Base-by-base conservation (phyloP, 228 moss, liverwort and hornwort genomes). In the Sphagnum magellanicum region DNA sequence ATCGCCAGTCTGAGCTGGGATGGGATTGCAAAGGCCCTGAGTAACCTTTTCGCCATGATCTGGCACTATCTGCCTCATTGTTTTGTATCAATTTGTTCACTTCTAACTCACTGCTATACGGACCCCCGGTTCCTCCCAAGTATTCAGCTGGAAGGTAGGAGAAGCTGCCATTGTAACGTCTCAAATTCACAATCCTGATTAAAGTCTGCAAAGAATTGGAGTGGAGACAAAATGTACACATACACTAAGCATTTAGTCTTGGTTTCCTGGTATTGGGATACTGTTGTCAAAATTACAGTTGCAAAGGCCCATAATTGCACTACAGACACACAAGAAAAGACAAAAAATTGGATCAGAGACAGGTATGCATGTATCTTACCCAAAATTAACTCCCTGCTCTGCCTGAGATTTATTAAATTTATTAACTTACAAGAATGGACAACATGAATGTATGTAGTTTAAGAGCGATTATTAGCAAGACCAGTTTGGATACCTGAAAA, bases 141-240 rank as follows among this genome's bases (percentile, higher is more conserved):
- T 87, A 90, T 60, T 91, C 79, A 8, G 91, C 97, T 63, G 97
- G 97, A 78, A 97, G 72, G 73, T 91, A 97, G 67, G 88, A 81
- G 59, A 97, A 83, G 59, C 76, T 87, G 61, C 97, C 97, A 64
- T 69, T 75, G 63, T 97, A 97, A 67, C 82, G 84, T 72, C 97
- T 84, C 80, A 97, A 74, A 75, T 88, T 91, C 48, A 81, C 4
- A 55, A 93, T 70, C 53, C 97, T 86, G 53, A 91, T 79, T 58
- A 91, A 71, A 8, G 90, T 82, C 97, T 97, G 85, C 46, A 65
- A 72, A 53, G 68, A 74, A 62, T 53, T 63, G 60, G 7, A 4
- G 64, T 51, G 4, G 64, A 65, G 47, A 50, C 57, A 59, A 70
- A 32, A 32, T 32, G 32, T 32, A 3, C 32, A 32, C 32, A 32